Evolutionary conservation across 1,284 basidiomycete species (phyloP), one percentile per base, ranked within the genome.

Genomic region (Ganoderma leucocontextum): DNA sequence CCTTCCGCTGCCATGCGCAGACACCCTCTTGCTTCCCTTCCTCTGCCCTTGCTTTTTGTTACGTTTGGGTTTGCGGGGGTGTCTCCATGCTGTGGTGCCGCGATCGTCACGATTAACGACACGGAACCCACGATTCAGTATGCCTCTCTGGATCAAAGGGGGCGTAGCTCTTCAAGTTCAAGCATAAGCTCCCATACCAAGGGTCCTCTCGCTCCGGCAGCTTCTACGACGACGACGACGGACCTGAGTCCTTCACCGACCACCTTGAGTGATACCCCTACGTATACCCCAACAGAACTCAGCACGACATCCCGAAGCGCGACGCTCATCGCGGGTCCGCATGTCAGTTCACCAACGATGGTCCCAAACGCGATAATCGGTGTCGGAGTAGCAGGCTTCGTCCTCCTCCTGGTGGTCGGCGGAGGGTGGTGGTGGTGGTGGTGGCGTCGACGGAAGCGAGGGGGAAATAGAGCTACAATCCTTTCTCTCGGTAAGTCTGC

Each of bases 361-460:
- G 41, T 15, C 39, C 38, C 52, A 9, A 22, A 39, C 15, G 53
- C 63, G 29, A 64, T 64, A 22, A 44, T 64, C 15, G 39, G 25
- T 15, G 63, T 64, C 10, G 25, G 29, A 3, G 39, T 63, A 2
- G 53, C 41, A 33, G 53, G 52, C n/a, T 15, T 47, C 19, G 38
- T 22, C 10, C 39, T 64, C 19, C 13, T 64, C 10, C 39, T 35
- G 15, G 19, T 29, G 12, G 62, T 63, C 12, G 17, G 25, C 19
- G 62, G 49, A 22, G 25, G 35, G 4, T 38, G 38, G 25, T 64
- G 52, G 63, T 64, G 60, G 60, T 62, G 63, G 63, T n/a, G 53
- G 29, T 9, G 63, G 19, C 53, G 33, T 19, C 25, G 22, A 22
- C 22, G 10, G 2, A 9, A 8, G 53, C 52, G 22, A 0, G 19